These are phyloP conservation scores for Nothophoma quercina DNA, from an alignment of 2,329 filamentous ascomycete species.

Conservation along the genomic window DNA sequence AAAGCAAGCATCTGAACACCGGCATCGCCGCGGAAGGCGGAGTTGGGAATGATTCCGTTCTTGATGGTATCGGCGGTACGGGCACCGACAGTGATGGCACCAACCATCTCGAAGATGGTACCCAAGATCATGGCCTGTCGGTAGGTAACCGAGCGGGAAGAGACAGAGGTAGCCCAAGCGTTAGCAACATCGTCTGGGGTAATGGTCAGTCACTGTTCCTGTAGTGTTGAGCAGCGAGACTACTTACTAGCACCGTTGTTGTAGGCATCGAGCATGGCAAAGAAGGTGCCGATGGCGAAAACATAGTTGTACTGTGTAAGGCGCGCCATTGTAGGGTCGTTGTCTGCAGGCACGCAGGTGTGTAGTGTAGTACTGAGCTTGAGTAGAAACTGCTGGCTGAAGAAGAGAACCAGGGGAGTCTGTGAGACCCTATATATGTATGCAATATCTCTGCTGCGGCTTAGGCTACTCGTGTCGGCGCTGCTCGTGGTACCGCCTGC, in stretches of 20 bases:
- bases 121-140: constrained; percentile 64
- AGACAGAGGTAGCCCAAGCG: constrained; percentile 81
- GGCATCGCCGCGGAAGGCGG: constrained; percentile 55
- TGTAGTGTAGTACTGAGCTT: constrained; percentile 17
- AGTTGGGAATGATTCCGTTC: constrained; percentile 66
- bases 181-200: constrained; percentile 81
- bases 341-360: constrained; percentile 24
- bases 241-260: constrained; percentile 80
- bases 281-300: constrained; percentile 77
- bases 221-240: not conserved
- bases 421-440: constrained; percentile 32
- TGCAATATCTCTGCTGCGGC: constrained; percentile 22
- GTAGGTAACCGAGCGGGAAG: constrained; percentile 78
- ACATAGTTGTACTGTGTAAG: constrained; percentile 67
- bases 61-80: constrained; percentile 78
- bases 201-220: constrained; percentile 15
- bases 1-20: constrained; percentile 63
- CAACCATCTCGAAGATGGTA: constrained; percentile 57
- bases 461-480: constrained; percentile 19
- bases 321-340: constrained; percentile 28
- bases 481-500: constrained; percentile 16
- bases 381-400: constrained; percentile 28
- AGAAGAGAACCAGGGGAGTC: constrained; percentile 19
- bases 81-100: constrained; percentile 54
- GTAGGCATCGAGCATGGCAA: constrained; percentile 78